phyloP scores from a whole-genome alignment of 2,329 filamentous ascomycete species.

The Graphilbum fragrans region DNA sequence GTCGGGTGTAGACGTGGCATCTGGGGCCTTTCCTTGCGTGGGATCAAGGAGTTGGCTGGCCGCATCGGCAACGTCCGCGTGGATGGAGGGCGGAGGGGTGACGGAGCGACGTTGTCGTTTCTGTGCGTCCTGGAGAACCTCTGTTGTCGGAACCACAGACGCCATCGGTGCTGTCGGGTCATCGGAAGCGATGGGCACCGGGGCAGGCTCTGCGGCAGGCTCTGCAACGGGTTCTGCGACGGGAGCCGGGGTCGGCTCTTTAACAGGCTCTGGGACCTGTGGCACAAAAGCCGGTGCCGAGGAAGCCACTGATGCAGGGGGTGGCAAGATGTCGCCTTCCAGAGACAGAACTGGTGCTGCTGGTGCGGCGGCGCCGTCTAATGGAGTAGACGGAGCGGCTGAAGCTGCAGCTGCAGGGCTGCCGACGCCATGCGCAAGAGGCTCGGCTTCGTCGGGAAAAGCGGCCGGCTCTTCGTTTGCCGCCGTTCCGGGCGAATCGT shows the following conservation, averaged over 20 bases:
- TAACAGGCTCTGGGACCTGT: no score
- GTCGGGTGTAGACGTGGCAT: no score
- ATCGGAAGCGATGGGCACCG: neutral
- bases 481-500: neutral
- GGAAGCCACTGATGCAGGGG: no score
- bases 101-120: conserved; percentile 57
- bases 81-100: conserved; percentile 39
- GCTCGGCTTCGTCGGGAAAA: neutral
- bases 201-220: neutral
- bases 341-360: no score
- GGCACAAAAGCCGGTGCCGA: no score
- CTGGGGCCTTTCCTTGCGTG: neutral
- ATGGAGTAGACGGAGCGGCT: no score
- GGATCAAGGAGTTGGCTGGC: conserved; percentile 30
- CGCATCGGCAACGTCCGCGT: conserved; percentile 14
- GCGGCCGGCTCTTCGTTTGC: neutral
- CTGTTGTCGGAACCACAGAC: conserved; percentile 2
- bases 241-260: no score
- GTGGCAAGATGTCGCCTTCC: no score
- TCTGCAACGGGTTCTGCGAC: no score
- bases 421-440: neutral
- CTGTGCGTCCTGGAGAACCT: conserved; percentile 20
- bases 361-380: no score
- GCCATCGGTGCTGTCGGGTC: neutral
- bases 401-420: neutral